Conservation (phyloP, 257 asterid species). For the Leptodermis oblonga region DNA sequence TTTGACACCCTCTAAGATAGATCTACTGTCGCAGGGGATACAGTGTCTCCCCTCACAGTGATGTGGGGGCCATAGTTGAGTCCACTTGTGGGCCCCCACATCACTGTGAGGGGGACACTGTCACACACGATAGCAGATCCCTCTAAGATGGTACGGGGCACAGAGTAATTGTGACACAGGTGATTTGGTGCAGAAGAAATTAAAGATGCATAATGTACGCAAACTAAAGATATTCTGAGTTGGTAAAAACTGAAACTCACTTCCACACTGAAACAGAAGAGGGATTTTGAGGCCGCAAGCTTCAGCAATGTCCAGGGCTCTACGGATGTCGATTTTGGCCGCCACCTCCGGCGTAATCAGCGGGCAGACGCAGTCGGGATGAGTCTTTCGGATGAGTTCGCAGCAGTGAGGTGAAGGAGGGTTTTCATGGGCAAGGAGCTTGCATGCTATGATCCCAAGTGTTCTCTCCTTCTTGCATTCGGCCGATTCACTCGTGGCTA, state of each 20-base stretch:
- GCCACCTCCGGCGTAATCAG: conserved; percentile 8
- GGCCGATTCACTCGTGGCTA: neutral
- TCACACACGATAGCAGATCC: no score
- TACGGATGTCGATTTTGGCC: neutral
- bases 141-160: no score
- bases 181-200: no score
- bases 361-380: conserved; percentile 18
- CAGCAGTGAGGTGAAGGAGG: conserved; percentile 12
- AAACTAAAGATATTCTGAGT: no score
- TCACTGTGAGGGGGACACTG: no score
- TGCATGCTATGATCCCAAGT: conserved; percentile 9
- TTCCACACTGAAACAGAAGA: conserved; percentile 27
- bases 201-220: no score
- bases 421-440: neutral
- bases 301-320: neutral
- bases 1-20: no score
- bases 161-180: no score
- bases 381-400: conserved; percentile 1
- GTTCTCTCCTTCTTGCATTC: conserved; percentile 14
- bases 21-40: no score
- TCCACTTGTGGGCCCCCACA: no score
- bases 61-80: no score
- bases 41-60: no score
- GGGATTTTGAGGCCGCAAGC: conserved; percentile 19
- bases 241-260: conserved; percentile 12